Conservation (phyloP, 441 rosid genomes). For the Mallotus japonicus region DNA sequence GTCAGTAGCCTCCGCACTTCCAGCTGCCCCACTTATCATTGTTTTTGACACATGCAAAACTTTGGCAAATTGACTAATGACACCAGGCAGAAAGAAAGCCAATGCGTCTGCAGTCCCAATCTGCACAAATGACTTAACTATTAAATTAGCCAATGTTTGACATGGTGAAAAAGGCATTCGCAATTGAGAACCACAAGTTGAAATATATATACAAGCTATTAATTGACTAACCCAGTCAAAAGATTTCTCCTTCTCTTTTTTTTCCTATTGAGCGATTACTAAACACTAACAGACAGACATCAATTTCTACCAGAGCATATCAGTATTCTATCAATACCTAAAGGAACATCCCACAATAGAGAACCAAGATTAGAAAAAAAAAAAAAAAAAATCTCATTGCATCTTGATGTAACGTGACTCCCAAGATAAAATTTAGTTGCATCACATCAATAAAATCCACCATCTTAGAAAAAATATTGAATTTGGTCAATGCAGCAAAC, state of each 20-base stretch:
- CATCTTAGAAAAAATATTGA: not conserved
- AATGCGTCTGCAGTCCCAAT: slow-evolving; percentile 86
- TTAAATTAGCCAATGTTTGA: slow-evolving; percentile 19
- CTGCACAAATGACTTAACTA: slow-evolving; percentile 37
- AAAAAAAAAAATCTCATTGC: slow-evolving; percentile 1
- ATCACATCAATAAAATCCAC: slow-evolving; percentile 12
- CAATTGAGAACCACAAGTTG: slow-evolving; percentile 7
- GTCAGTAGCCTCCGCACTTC: slow-evolving; percentile 75
- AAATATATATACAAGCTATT: slow-evolving; percentile 2
- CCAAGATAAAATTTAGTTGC: not conserved
- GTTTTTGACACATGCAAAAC: slow-evolving; percentile 73
- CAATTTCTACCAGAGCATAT: not conserved
- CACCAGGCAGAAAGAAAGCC: slow-evolving; percentile 97
- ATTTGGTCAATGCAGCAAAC: not conserved
- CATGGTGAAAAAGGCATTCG: not conserved
- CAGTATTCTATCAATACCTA: not conserved
- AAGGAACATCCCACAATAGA: not conserved
- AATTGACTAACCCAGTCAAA: not conserved
- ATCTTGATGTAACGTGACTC: not conserved
- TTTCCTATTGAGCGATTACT: slow-evolving; percentile 3
- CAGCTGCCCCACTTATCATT: slow-evolving; percentile 95
- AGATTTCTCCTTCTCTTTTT: not conserved
- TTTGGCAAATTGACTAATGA: slow-evolving; percentile 83
- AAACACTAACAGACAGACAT: not conserved
- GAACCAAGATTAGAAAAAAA: not conserved